Conservation (phyloP, 371 early-diverging fungal species). For the Funneliformis caledonium region DNA sequence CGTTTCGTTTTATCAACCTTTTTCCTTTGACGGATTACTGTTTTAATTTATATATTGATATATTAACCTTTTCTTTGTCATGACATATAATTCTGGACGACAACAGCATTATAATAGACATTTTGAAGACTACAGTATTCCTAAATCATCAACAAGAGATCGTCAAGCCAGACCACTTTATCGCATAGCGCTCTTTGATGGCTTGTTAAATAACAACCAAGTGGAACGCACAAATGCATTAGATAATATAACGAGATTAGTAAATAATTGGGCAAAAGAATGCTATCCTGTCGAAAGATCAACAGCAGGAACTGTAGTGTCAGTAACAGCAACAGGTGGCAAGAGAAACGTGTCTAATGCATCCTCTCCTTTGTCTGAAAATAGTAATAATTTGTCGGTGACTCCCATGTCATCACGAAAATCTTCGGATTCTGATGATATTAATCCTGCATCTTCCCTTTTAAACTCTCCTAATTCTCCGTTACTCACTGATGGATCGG, state of each 20-base stretch:
- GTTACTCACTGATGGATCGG: conserved; percentile 6
- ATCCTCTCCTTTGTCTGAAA: neutral
- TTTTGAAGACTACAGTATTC: neutral
- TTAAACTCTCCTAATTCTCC: neutral
- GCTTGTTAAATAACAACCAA: neutral
- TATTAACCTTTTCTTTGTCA: neutral
- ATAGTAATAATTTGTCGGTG: neutral
- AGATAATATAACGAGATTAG: neutral
- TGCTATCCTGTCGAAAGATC: neutral
- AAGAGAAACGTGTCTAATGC: neutral
- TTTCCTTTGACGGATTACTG: neutral
- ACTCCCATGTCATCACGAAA: conserved; percentile 8
- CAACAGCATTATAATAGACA: neutral
- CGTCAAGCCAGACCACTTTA: neutral
- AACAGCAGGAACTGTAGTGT: neutral
- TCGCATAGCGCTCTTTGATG: neutral
- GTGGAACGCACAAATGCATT: neutral
- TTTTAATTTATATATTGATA: no score
- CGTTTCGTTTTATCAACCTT: no score
- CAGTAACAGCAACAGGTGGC: neutral
- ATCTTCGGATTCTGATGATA: conserved; percentile 4
- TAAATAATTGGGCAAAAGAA: neutral
- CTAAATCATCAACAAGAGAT: neutral
- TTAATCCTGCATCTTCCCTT: neutral
- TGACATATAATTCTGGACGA: neutral